These are phyloP conservation scores for Fusarium chlamydosporum DNA, from an alignment of 2,329 filamentous ascomycete species.

Conservation along the genomic window DNA sequence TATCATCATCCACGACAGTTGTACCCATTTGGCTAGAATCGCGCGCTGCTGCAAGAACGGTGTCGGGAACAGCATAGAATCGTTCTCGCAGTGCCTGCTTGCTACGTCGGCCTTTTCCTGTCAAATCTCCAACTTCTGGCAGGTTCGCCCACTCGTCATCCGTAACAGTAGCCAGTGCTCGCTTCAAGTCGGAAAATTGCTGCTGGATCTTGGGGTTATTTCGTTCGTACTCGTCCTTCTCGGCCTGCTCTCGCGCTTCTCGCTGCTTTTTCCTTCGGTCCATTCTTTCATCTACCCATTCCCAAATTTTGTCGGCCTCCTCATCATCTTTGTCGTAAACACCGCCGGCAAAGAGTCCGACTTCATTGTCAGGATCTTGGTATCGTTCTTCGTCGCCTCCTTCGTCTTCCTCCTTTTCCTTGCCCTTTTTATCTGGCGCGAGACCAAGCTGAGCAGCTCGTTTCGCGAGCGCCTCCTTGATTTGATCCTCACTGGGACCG, in stretches of 20 bases:
- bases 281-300: slow-evolving; percentile 97
- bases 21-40: slow-evolving; percentile 87
- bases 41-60: slow-evolving; percentile 88
- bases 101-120: slow-evolving; percentile 89
- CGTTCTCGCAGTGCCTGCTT: slow-evolving; percentile 86
- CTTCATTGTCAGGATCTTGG: slow-evolving; percentile 97
- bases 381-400: slow-evolving; percentile 85
- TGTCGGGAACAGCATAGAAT: slow-evolving; percentile 97
- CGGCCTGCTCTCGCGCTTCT: slow-evolving; percentile 92
- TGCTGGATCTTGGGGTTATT: slow-evolving; percentile 99
- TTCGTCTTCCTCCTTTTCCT: slow-evolving; percentile 79
- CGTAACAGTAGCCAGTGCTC: slow-evolving; percentile 86
- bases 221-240: slow-evolving; percentile 94
- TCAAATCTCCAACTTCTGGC: slow-evolving; percentile 96
- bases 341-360: slow-evolving; percentile 93
- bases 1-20: slow-evolving; percentile 86
- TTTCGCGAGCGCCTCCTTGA: slow-evolving; percentile 97
- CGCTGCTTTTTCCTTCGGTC: slow-evolving; percentile 89
- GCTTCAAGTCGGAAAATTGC: slow-evolving; percentile 96
- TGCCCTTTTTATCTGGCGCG: slow-evolving; percentile 75
- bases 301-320: slow-evolving; percentile 96
- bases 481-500: slow-evolving; percentile 96
- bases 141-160: slow-evolving; percentile 98
- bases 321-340: slow-evolving; percentile 98
- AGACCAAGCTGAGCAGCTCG: slow-evolving; percentile 86